phyloP scores from a whole-genome alignment of 1,284 basidiomycete genomes.

The Amylostereum areolatum region DNA sequence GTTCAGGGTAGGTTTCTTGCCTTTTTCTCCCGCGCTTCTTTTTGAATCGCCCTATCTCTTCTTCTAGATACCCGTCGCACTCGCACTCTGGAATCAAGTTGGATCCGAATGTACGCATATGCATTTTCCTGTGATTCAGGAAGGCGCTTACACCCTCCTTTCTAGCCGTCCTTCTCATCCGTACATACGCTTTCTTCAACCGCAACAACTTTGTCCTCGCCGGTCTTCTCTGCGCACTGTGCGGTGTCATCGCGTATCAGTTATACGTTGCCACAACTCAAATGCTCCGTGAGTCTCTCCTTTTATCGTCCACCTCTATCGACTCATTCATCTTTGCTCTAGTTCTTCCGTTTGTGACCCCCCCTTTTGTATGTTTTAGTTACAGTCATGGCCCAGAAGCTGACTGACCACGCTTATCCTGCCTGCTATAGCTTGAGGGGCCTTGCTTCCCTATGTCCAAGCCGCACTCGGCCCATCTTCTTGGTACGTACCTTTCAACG shows the following conservation, averaged over 20 bases:
- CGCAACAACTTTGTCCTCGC: constrained; percentile 59
- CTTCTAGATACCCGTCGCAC: constrained; percentile 60
- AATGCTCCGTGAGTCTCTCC: constrained; percentile 55
- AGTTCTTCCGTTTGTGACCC: constrained; percentile 65
- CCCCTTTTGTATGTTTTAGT: constrained; percentile 43
- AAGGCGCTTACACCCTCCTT: constrained; percentile 9
- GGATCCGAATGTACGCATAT: constrained; percentile 57
- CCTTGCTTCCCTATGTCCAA: constrained; percentile 74
- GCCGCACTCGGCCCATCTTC: constrained; percentile 70
- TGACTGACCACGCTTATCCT: background rate
- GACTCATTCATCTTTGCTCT: constrained; percentile 3
- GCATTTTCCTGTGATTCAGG: constrained; percentile 6
- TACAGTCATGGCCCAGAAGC: background rate
- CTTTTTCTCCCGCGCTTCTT: constrained; percentile 6
- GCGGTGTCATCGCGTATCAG: constrained; percentile 70
- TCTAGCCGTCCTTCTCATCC: constrained; percentile 66
- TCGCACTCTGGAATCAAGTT: constrained; percentile 83
- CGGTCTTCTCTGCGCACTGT: constrained; percentile 54
- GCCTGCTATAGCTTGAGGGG: constrained; percentile 35
- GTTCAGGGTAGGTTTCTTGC: constrained; percentile 43
- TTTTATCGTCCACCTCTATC: background rate
- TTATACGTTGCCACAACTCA: constrained; percentile 70
- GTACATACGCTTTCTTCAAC: constrained; percentile 81
- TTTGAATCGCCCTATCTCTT: constrained; percentile 5
- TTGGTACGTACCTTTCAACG: constrained; percentile 40